These are phyloP conservation scores for Selaginella tamariscina DNA, from an alignment of 75 land plant genomes.

Conservation along the genomic window DNA sequence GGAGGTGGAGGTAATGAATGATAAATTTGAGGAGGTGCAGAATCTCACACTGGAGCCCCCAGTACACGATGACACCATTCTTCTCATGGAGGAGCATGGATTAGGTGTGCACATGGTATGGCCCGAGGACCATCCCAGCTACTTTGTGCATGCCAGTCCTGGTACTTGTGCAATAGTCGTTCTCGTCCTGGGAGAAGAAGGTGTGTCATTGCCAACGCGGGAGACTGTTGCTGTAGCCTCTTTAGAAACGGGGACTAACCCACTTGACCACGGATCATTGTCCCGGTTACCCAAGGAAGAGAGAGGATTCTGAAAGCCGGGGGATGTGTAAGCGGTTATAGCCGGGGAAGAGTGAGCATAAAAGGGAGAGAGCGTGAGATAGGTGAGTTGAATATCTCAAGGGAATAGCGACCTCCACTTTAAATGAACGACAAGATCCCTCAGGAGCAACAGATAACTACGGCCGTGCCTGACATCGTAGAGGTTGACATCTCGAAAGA, in stretches of 20 bases:
- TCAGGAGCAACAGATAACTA: not conserved
- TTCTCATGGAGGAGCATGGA: not conserved
- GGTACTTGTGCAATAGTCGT: not conserved
- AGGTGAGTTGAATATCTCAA: not conserved
- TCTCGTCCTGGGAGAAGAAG: not conserved
- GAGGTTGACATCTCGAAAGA: conserved; percentile 3
- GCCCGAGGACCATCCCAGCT: not conserved
- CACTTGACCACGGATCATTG: conserved; percentile 1
- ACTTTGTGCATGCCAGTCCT: not conserved
- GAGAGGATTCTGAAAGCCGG: not conserved
- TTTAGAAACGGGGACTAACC: not conserved
- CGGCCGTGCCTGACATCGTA: not conserved
- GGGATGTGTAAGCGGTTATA: not conserved
- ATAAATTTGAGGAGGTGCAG: not conserved
- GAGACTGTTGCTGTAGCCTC: not conserved
- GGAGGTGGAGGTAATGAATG: not conserved
- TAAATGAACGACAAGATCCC: not conserved
- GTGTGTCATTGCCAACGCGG: not conserved
- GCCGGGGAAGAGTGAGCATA: not conserved
- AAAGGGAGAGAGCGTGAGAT: not conserved
- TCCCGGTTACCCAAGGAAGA: not conserved
- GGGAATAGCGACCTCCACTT: not conserved
- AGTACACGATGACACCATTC: not conserved
- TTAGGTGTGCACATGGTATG: not conserved
- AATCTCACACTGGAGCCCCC: not conserved